These are phyloP conservation scores for Wickerhamiella sergipiensis DNA, from an alignment of 805 yeast species.

Conservation along the genomic window DNA sequence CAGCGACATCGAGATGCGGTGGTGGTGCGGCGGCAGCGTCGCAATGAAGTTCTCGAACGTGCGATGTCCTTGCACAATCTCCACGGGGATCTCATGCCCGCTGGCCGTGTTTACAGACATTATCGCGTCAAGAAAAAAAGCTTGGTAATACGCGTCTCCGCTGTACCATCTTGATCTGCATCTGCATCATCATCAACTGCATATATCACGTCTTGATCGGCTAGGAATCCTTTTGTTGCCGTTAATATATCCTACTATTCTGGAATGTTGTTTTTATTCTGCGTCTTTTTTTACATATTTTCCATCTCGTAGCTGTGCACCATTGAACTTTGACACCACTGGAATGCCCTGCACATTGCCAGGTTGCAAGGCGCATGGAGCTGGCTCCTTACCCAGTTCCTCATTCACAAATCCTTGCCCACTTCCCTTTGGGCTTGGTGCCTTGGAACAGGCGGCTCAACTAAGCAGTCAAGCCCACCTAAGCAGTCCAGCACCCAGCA, in stretches of 20 bases:
- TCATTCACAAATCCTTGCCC: too few species aligned
- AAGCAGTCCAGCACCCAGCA: too few species aligned
- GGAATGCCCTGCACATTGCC: neutral
- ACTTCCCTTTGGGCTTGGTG: too few species aligned
- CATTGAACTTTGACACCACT: neutral
- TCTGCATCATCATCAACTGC: neutral
- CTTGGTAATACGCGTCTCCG: neutral
- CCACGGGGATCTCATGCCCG: slow-evolving; percentile 2
- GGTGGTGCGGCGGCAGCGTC: slow-evolving; percentile 5
- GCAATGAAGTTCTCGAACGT: slow-evolving; percentile 2
- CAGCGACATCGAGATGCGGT: slow-evolving; percentile 24
- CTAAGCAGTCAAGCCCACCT: too few species aligned
- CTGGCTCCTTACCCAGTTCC: too few species aligned
- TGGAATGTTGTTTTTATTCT: too few species aligned
- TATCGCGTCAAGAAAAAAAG: neutral
- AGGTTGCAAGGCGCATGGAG: too few species aligned
- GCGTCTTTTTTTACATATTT: too few species aligned
- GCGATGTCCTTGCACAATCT: slow-evolving; percentile 2
- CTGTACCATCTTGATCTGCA: neutral
- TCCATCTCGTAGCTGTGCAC: neutral
- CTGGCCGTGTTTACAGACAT: neutral
- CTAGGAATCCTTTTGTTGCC: too few species aligned
- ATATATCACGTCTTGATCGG: neutral
- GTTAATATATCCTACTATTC: too few species aligned
- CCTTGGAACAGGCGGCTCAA: too few species aligned